Conservation (phyloP, 345 rosid genomes). For the Syzygium grande region DNA sequence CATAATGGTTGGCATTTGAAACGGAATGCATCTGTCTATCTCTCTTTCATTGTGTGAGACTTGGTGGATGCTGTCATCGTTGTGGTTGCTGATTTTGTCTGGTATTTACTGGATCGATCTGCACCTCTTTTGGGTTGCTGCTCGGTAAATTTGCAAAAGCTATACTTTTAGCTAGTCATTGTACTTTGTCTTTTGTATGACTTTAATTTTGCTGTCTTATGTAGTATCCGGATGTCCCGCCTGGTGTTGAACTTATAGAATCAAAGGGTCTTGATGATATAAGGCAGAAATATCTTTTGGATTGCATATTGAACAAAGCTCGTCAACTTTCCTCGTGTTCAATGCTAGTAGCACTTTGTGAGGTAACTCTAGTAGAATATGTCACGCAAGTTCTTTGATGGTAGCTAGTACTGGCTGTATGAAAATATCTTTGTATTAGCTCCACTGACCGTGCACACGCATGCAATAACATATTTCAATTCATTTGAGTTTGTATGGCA, state of each 20-base stretch:
- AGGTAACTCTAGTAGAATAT: slow-evolving; percentile 42
- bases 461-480: not conserved
- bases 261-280: slow-evolving; percentile 80
- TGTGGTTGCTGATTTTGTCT: not conserved
- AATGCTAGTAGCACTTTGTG: slow-evolving; percentile 83
- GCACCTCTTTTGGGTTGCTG: not conserved
- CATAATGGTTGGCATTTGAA: not conserved
- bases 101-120: not conserved
- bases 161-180: not conserved
- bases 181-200: not conserved
- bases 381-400: not conserved
- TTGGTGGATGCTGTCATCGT: not conserved
- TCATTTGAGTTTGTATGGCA: not conserved
- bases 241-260: slow-evolving; percentile 50
- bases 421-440: not conserved
- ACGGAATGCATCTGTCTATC: not conserved
- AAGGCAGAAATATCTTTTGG: slow-evolving; percentile 54
- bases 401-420: not conserved
- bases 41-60: not conserved
- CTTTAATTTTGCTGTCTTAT: not conserved
- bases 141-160: not conserved
- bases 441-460: not conserved
- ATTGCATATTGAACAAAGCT: slow-evolving; percentile 47
- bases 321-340: slow-evolving; percentile 48
- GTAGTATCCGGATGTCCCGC: slow-evolving; percentile 79